Evolutionary conservation across 2,329 filamentous ascomycete genomes (phyloP).

Genomic region (Cladosporium sp.): DNA sequence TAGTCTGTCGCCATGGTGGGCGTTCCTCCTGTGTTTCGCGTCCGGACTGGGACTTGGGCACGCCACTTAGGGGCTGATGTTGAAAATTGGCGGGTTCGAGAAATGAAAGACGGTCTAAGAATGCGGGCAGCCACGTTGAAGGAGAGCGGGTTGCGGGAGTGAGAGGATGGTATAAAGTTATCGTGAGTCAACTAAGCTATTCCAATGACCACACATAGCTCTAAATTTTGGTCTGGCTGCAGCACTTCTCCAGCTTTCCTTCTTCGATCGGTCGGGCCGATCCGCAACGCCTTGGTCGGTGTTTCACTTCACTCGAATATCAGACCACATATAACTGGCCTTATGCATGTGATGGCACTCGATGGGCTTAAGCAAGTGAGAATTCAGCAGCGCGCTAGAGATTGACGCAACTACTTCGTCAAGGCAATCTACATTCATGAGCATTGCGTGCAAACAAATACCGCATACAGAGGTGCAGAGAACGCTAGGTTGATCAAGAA

Average conservation of each 20-base stretch:
- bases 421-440: too few species aligned
- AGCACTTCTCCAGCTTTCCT: not conserved
- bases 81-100: slow-evolving; percentile 13
- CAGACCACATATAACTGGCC: too few species aligned
- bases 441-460: too few species aligned
- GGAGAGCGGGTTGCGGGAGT: slow-evolving; percentile 4
- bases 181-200: slow-evolving; percentile 6
- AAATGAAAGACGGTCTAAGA: slow-evolving; percentile 8
- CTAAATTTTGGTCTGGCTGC: slow-evolving; percentile 4
- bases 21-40: slow-evolving; percentile 34
- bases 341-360: too few species aligned
- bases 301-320: too few species aligned
- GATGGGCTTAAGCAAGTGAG: too few species aligned
- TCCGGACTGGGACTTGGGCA: slow-evolving; percentile 23
- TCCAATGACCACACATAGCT: not conserved
- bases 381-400: too few species aligned
- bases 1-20: slow-evolving; percentile 58
- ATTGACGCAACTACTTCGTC: too few species aligned
- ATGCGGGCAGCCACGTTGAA: slow-evolving; percentile 12
- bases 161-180: slow-evolving; percentile 1
- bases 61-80: slow-evolving; percentile 17
- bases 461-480: too few species aligned
- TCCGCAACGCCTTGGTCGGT: too few species aligned
- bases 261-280: not conserved
- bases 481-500: not conserved